A percentile compares a stretch with the other conserved stretches of the same genome.
Evolutionary conservation across 176 grass and related monocot species (phyloP).

Genomic region (Paspalum vaginatum): DNA sequence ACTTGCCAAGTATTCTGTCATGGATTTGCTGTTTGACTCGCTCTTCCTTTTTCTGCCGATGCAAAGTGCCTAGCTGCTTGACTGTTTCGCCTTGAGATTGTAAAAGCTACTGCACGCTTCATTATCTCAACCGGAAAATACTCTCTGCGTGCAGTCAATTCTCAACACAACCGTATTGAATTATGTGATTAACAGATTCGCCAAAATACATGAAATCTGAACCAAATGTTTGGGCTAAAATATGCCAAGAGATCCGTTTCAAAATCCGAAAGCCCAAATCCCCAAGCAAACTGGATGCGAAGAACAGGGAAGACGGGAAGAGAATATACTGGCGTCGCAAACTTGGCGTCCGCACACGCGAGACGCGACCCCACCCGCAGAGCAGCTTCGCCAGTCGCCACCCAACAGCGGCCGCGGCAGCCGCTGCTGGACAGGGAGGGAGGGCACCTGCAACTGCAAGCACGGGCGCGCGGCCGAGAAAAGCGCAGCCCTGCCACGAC

Average conservation of each 20-base stretch:
- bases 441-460: not conserved
- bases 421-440: not conserved
- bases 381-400: not conserved
- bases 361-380: not conserved
- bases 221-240: not conserved
- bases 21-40: too few species aligned
- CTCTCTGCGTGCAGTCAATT: not conserved
- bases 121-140: not conserved
- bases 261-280: not conserved
- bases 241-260: not conserved
- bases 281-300: too few species aligned
- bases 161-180: not conserved
- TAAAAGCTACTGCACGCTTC: not conserved
- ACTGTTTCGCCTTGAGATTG: too few species aligned
- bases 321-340: not conserved
- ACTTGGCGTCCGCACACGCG: slow-evolving; percentile 12
- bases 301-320: too few species aligned
- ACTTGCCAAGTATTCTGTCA: too few species aligned
- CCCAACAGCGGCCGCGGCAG: slow-evolving; percentile 16
- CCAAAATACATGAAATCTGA: not conserved
- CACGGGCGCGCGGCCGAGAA: slow-evolving; percentile 39
- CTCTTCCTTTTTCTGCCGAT: too few species aligned
- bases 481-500: slow-evolving; percentile 21
- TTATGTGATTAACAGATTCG: not conserved
- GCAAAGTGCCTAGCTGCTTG: too few species aligned